Base-by-base conservation (phyloP, 2,329 filamentous ascomycete species). In the Pseudogymnoascus sp. region DNA sequence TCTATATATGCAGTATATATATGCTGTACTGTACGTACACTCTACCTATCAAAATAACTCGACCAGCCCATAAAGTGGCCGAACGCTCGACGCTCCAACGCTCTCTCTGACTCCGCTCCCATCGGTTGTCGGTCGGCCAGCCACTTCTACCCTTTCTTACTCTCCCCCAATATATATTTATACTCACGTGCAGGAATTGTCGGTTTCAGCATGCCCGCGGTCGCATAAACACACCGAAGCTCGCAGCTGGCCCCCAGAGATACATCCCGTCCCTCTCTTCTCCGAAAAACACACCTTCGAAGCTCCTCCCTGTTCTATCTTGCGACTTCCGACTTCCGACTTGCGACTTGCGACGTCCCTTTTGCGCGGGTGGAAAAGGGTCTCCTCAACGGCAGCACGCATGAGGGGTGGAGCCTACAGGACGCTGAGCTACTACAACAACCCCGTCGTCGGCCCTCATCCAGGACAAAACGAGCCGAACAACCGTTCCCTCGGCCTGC, bases 131-230 rank as follows among this genome's bases (percentile, higher is more conserved):
- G 2, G 35, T 13, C 37, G 5, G 21, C 42, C 42, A 29, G 21
- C 44, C 44, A 7, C 31, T 37, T 15, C 11, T 37, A 15, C 26
- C 26, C 26, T 6, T 37, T 15, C 33, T 7, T 15, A 17, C 23
- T 5, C n/a, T 53, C 15, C 46, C 23, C 19, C 46, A 53, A 53
- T 53, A 53, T 53, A 53, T 53, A 53, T 53, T 53, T 53, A 53
- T 53, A 53, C 46, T 53, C 46, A 53, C 46, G 46, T 53, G 23
- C 46, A 53, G 46, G 29, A 53, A 19, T 53, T 31, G 26, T 53
- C n/a, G 3, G 46, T 53, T 53, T 53, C 46, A 53, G 46, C 46
- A 53, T 53, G 46, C 26, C 46, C 46, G 46, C 15, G 46, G 46
- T 53, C 23, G 46, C 46, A 53, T 53, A 53, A 17, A 17, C 46